Base-by-base conservation (phyloP, 208 protist species). In the Leishmania arabica region DNA sequence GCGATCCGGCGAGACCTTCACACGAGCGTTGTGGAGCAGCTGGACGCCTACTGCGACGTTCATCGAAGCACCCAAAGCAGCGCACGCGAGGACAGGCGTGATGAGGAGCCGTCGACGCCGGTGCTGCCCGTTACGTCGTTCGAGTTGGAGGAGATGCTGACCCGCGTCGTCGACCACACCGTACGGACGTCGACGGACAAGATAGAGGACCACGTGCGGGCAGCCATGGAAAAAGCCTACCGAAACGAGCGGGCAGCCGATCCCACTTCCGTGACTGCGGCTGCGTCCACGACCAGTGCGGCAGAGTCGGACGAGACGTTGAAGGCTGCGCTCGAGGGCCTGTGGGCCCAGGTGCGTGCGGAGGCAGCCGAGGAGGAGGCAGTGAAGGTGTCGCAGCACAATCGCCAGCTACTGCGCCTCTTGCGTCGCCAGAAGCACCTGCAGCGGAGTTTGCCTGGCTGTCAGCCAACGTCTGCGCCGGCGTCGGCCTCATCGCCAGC, bases 121-220 rank as follows among this genome's bases (percentile, higher is more conserved):
- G 34, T 85, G 62, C 71, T 85, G 64, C 82, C 82, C 17, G 82
- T 86, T 1, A 86, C 82, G 1, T 86, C 82, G 0, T 82, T 86
- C n/a, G 82, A 86, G 74, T 27, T 86, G 66, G 82, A 86, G 72
- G 82, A 86, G 72, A 86, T 86, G 77, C 56, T 86, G 40, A 77
- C 78, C 8, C 82, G 82, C 21, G 71, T 77, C 37, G 82, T 86
- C 1, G 56, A 79, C 45, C 56, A 79, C 47, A 65, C 78, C 0
- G 42, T 86, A 21, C 82, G 54, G 13, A 51, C 68, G 24, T 56
- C 65, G n/a, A 47, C 40, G 45, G 40, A 49, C 8, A 49, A 80
- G 37, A n/a, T 82, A n/a, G 65, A 82, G 66, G n/a, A 24, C 1
- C 85, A 78, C 37, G 65, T 79, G 8, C 80, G 78, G 40, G 77